Evolutionary conservation across 2,329 filamentous ascomycete genomes (phyloP).

Genomic region (Coniochaeta sp.): DNA sequence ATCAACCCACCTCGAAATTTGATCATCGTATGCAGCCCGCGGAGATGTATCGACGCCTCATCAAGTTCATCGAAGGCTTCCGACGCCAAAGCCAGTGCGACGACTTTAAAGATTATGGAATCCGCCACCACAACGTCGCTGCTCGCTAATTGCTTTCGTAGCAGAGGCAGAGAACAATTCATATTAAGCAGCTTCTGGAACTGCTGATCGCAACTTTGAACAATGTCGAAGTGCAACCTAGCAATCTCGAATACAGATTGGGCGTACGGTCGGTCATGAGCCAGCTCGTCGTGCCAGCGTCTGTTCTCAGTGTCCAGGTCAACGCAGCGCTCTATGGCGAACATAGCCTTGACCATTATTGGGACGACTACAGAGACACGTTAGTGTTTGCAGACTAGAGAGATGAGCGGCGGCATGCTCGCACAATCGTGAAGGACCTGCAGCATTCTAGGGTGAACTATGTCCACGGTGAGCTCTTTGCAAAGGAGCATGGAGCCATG

Average conservation of each 20-base stretch:
- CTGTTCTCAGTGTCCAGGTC: neutral
- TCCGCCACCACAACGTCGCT: neutral
- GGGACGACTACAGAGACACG: neutral
- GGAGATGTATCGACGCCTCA: constrained; percentile 7
- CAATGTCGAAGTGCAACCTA: neutral
- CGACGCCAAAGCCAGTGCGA: neutral
- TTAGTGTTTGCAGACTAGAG: neutral
- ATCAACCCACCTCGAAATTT: constrained; percentile 8
- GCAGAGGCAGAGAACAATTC: neutral
- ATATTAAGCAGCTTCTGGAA: neutral
- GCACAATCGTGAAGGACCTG: neutral
- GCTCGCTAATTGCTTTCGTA: neutral
- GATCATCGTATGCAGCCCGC: constrained; percentile 8
- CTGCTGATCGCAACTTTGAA: neutral
- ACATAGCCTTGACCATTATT: neutral
- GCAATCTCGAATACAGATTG: neutral
- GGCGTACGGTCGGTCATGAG: neutral
- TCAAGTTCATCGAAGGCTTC: constrained; percentile 2
- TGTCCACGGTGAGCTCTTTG: neutral
- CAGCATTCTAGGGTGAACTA: neutral
- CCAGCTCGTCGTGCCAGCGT: neutral
- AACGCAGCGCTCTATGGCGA: neutral
- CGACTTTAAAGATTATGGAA: neutral
- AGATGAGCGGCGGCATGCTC: neutral
- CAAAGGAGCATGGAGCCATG: neutral